Base-by-base conservation (phyloP, 2,329 filamentous ascomycete species). In the Claviceps arundinis region DNA sequence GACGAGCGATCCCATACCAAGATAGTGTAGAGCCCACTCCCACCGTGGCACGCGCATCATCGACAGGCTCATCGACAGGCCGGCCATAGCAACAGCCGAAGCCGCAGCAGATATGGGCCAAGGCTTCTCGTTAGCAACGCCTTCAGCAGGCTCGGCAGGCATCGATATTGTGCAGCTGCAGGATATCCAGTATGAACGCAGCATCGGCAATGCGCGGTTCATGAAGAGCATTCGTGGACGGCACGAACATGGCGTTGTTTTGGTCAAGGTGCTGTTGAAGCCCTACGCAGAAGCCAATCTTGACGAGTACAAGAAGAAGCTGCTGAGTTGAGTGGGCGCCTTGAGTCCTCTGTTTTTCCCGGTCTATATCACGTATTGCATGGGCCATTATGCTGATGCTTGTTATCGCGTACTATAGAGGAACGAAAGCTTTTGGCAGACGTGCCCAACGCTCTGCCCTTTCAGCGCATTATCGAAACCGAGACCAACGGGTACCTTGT, bases 141-240 rank as follows among this genome's bases (percentile, higher is more conserved):
- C 94, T 58, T 93, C 89, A 51, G 88, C 89, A 56, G 93, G 90
- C 65, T 87, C 89, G 51, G 90, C 90, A 53, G 89, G 89, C 60
- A 95, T 98, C 67, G 91, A 98, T 68, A 82, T 94, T 30, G 86
- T 90, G 41, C 91, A 98, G 73, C 80, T 98, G 43, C 80, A 87
- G 44, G 93, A 97, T 64, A 73, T 97, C 54, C 82, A 85, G 40
- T 95, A 96, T 71, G 93, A 98, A 70, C 89, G 86, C 69, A 89
- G 89, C 38, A 81, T 98, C 62, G 91, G 91, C 47, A 89, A 86
- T 58, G 89, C 89, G 24, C 83, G 93, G 40, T 96, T 98, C 62
- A 93, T 98, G 84, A 96, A 97, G 70, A 93, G 88, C 57, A 90
- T 97, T 57, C 82, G 91, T 58, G 93, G 91, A 24, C 80, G 89